Percentiles rank a stretch among this genome's conserved stretches.
Conservation (phyloP, 176 grass and related monocot species). For the Poa annua region DNA sequence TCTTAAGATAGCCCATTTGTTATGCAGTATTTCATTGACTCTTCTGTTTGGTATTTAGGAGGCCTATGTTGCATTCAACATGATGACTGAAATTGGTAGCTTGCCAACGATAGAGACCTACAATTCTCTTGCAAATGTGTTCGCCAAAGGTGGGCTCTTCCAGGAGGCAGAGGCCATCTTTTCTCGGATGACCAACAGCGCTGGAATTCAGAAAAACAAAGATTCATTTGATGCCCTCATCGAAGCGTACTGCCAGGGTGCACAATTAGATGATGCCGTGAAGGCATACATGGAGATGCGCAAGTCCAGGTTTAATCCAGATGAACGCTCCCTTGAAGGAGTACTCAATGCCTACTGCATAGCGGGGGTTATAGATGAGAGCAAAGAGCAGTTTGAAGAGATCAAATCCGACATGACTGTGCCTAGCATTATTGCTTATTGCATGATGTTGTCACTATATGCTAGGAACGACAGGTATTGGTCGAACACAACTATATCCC, state of each 20-base stretch:
- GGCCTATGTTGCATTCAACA: slow-evolving; percentile 96
- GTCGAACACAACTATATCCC: not conserved
- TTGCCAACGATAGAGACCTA: slow-evolving; percentile 75
- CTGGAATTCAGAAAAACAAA: slow-evolving; percentile 76
- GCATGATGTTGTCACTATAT: slow-evolving; percentile 91
- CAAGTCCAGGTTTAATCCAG: slow-evolving; percentile 82
- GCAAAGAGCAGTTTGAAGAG: slow-evolving; percentile 96
- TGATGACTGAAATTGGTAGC: slow-evolving; percentile 91
- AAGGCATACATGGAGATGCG: slow-evolving; percentile 94
- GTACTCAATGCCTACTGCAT: slow-evolving; percentile 87
- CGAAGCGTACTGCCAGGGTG: slow-evolving; percentile 82
- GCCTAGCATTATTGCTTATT: slow-evolving; percentile 77
- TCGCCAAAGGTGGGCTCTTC: slow-evolving; percentile 84
- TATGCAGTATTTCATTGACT: slow-evolving; percentile 17
- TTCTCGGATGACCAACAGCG: slow-evolving; percentile 76
- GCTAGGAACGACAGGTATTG: slow-evolving; percentile 91
- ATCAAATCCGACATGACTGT: slow-evolving; percentile 51
- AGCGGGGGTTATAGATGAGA: slow-evolving; percentile 82
- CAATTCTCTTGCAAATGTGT: slow-evolving; percentile 70
- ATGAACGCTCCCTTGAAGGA: slow-evolving; percentile 82
- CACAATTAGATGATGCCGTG: slow-evolving; percentile 73
- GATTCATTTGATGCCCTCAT: slow-evolving; percentile 84
- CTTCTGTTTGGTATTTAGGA: slow-evolving; percentile 58
- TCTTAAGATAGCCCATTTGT: slow-evolving; percentile 20
- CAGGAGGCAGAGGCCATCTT: slow-evolving; percentile 75